Evolutionary conservation across 352 stramenopile genomes (phyloP).

Genomic region (Pythium aphanidermatum): DNA sequence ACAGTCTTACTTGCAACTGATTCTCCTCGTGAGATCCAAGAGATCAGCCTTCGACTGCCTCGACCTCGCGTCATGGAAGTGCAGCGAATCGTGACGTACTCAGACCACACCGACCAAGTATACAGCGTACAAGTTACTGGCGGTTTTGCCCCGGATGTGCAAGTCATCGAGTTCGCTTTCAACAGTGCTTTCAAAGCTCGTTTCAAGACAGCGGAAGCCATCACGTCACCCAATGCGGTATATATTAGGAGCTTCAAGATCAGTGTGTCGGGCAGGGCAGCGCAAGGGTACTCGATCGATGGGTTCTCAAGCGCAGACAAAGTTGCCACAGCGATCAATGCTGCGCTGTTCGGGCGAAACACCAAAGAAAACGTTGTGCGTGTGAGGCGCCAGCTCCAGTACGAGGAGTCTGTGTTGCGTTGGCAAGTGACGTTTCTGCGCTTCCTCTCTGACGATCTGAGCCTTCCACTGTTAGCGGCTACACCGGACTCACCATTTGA

Average conservation of each 20-base stretch:
- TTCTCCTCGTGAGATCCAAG: constrained; percentile 58
- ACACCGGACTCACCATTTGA: constrained; percentile 30
- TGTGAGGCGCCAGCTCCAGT: constrained; percentile 27
- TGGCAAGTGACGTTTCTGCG: constrained; percentile 56
- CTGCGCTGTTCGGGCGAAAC: constrained; percentile 17
- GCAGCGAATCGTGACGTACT: constrained; percentile 51
- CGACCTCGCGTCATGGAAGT: constrained; percentile 45
- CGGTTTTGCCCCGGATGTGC: constrained; percentile 37
- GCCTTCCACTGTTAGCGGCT: constrained; percentile 35
- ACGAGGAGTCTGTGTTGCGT: constrained; percentile 25
- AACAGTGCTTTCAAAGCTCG: constrained; percentile 41
- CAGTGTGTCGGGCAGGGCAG: constrained; percentile 9
- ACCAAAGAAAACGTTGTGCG: constrained; percentile 19
- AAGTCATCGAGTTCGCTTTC: constrained; percentile 44
- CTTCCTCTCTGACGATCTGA: constrained; percentile 23
- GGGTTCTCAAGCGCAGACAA: constrained; percentile 38
- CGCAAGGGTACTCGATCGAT: constrained; percentile 23
- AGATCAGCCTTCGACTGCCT: constrained; percentile 37
- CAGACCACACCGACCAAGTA: constrained; percentile 55
- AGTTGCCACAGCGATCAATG: constrained; percentile 39
- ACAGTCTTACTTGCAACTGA: constrained; percentile 44
- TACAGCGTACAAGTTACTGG: constrained; percentile 33
- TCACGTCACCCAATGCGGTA: constrained; percentile 21
- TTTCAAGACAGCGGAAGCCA: constrained; percentile 26
- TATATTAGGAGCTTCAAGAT: constrained; percentile 47